Percentiles rank a stretch among this genome's conserved stretches.
These are phyloP conservation scores for Leucocoprinus birnbaumii DNA, from an alignment of 768 basidiomycete species.

Conservation along the genomic window DNA sequence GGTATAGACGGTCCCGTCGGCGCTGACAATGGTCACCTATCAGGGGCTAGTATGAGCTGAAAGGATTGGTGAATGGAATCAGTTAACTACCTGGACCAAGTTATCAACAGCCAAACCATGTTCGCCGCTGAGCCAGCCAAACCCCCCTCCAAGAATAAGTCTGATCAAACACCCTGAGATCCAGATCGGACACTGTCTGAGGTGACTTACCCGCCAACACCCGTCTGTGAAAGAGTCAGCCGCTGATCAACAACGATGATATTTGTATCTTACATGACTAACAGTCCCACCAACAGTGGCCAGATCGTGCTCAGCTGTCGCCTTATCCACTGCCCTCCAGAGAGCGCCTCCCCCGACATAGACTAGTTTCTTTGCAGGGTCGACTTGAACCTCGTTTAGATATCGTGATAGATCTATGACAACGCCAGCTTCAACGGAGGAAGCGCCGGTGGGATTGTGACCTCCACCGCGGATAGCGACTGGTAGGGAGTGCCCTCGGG, in stretches of 20 bases:
- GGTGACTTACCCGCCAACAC: constrained; percentile 42
- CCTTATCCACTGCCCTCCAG: constrained; percentile 44
- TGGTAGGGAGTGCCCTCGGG: constrained; percentile 29
- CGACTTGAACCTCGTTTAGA: constrained; percentile 34
- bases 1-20: constrained; percentile 38
- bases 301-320: constrained; percentile 38
- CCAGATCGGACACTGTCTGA: too few relatives aligned
- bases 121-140: constrained; percentile 45
- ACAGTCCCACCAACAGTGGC: constrained; percentile 46
- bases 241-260: too few relatives aligned
- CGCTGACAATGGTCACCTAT: constrained; percentile 43
- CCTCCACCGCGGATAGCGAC: constrained; percentile 47
- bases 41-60: too few relatives aligned
- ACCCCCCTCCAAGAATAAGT: constrained; percentile 52
- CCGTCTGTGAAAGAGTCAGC: constrained; percentile 30
- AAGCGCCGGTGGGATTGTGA: constrained; percentile 40
- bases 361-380: constrained; percentile 32
- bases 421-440: constrained; percentile 42
- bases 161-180: constrained; percentile 20
- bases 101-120: constrained; percentile 51
- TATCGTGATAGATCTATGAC: constrained; percentile 48
- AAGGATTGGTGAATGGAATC: too few relatives aligned
- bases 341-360: constrained; percentile 45
- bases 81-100: constrained; percentile 29
- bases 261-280: constrained; percentile 37